Evolutionary conservation across 805 yeast genomes (phyloP).

Genomic region (Schwanniomyces pseudopolymorphus): DNA sequence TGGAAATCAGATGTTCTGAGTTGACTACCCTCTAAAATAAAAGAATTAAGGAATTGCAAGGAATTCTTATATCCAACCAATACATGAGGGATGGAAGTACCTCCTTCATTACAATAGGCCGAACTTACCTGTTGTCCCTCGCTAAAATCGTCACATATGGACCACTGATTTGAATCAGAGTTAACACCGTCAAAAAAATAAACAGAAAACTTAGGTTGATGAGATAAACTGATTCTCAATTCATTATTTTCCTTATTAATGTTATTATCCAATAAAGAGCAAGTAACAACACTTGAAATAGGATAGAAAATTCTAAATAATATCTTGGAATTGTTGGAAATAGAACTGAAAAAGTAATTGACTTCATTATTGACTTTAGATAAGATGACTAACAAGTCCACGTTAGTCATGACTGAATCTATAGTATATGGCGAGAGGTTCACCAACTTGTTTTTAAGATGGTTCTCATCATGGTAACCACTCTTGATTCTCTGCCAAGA

Average conservation of each 20-base stretch:
- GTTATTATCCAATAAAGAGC: slow-evolving; percentile 54
- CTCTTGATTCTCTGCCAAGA: slow-evolving; percentile 77
- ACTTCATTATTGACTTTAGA: slow-evolving; percentile 71
- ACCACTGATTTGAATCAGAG: slow-evolving; percentile 64
- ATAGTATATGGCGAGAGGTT: slow-evolving; percentile 69
- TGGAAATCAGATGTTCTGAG: slow-evolving; percentile 7
- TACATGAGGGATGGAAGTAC: slow-evolving; percentile 66
- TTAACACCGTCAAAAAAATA: slow-evolving; percentile 60
- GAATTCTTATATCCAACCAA: slow-evolving; percentile 57
- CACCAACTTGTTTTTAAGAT: slow-evolving; percentile 45
- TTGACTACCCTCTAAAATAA: slow-evolving; percentile 43
- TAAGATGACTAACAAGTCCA: slow-evolving; percentile 69
- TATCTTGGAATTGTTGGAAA: slow-evolving; percentile 64
- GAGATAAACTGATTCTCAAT: slow-evolving; percentile 48
- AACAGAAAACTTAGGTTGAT: slow-evolving; percentile 78
- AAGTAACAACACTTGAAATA: slow-evolving; percentile 54
- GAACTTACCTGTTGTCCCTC: slow-evolving; percentile 79
- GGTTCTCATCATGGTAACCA: slow-evolving; percentile 48
- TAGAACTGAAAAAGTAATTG: slow-evolving; percentile 76
- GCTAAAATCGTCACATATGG: slow-evolving; percentile 79
- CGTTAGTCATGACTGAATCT: slow-evolving; percentile 61
- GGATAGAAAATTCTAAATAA: slow-evolving; percentile 75
- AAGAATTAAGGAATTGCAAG: slow-evolving; percentile 53
- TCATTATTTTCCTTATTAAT: slow-evolving; percentile 43
- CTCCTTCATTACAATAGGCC: slow-evolving; percentile 56